Evolutionary conservation across 352 stramenopile species (phyloP).

Genomic region (Blastocystis sp.): DNA sequence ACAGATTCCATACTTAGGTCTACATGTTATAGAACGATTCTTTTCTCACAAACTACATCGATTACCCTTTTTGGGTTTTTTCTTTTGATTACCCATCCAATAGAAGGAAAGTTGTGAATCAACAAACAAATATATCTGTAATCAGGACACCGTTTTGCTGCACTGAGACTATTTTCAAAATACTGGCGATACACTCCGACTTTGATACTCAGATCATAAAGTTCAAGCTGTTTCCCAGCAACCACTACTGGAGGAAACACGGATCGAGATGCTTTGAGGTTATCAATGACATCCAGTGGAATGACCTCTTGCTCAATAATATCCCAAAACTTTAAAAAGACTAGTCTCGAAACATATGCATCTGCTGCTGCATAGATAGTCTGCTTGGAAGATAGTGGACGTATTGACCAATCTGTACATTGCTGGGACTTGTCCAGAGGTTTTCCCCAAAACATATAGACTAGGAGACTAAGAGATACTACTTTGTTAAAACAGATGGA

Average conservation of each 20-base stretch:
- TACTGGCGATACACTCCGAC: background rate
- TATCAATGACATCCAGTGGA: background rate
- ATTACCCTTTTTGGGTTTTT: background rate
- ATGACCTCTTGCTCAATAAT: background rate
- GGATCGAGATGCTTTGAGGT: background rate
- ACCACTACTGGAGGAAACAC: background rate
- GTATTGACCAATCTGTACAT: background rate
- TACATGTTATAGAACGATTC: background rate
- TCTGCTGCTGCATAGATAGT: slow-evolving; percentile 11
- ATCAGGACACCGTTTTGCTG: background rate
- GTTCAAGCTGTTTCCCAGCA: background rate
- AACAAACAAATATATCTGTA: background rate
- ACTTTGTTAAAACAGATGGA: background rate
- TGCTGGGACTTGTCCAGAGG: background rate
- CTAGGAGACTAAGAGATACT: background rate
- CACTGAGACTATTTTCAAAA: background rate
- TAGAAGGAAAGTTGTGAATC: background rate
- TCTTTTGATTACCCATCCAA: background rate
- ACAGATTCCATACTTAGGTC: background rate
- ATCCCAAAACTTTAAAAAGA: background rate
- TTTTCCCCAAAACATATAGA: background rate
- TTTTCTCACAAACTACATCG: background rate
- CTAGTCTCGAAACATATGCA: background rate
- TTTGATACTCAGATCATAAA: background rate
- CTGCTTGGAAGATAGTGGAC: background rate